Percentiles rank a stretch among this genome's conserved stretches.
phyloP scores from a whole-genome alignment of 2,329 filamentous ascomycete species.

The Corynespora cassiicola region DNA sequence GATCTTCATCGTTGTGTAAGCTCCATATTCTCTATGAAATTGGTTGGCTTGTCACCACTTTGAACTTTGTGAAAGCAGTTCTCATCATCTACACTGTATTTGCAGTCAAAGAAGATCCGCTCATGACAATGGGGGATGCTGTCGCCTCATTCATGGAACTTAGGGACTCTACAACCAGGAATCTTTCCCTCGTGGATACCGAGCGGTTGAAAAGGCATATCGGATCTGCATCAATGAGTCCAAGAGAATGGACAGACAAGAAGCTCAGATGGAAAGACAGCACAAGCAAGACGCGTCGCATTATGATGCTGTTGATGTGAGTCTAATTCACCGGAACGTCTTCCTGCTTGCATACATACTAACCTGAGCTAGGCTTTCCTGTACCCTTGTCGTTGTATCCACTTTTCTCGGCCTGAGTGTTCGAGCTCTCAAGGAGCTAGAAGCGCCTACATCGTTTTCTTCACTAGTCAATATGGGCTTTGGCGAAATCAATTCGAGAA shows the following conservation, averaged over 20 bases:
- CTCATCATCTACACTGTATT: conserved; percentile 10
- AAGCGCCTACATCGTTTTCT: neutral
- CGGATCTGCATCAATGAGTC: no score
- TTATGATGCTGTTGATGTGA: conserved; percentile 11
- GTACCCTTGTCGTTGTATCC: conserved; percentile 5
- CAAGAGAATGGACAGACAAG: conserved; percentile 12
- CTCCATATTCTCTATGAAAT: conserved; percentile 12
- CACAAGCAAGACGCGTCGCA: conserved; percentile 15
- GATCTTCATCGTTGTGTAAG: conserved; percentile 8
- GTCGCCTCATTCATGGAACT: conserved; percentile 18
- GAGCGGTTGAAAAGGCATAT: no score
- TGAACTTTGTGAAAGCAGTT: conserved; percentile 14
- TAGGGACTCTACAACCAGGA: conserved; percentile 14
- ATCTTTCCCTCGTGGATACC: no score
- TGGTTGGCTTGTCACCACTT: conserved; percentile 6
- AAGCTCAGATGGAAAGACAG: conserved; percentile 16
- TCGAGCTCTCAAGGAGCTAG: no score
- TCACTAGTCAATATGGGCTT: conserved; percentile 7
- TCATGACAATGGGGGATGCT: conserved; percentile 20
- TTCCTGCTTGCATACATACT: no score
- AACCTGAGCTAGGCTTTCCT: no score
- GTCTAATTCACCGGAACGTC: no score
- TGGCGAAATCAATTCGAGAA: conserved; percentile 8
- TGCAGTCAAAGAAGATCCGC: conserved; percentile 9
- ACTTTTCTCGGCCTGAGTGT: no score